Evolutionary conservation across 164 flowering plant species (phyloP), one percentile per base, ranked within the genome.

Genomic region (Aristolochia fimbriata): DNA sequence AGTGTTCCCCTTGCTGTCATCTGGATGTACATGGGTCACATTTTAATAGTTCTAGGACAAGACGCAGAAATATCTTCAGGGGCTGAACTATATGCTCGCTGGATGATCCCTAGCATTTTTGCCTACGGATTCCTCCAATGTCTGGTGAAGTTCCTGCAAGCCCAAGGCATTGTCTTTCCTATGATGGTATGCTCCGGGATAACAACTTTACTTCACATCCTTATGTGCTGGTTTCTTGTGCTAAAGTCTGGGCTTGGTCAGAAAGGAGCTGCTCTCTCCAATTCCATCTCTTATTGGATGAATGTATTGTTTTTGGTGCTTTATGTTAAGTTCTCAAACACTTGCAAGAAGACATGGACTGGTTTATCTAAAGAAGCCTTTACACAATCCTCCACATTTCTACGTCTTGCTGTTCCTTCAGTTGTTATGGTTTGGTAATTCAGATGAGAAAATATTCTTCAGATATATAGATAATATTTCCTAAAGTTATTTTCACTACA

Each of bases 61-160:
- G 61, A 70, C 23, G 49, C 66, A 16, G 67, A 70, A 19, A 62
- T 70, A 52, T 58, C 73, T 9, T 27, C 30, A 22, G 73, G 49
- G 62, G 73, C 73, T 13, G 70, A 59, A 33, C 13, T 50, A 15
- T 70, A 51, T 27, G 62, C 61, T 47, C 63, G 63, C 12, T 70
- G 60, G 65, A 66, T 70, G 73, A 66, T 70, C 59, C 73, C 73
- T 16, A 62, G 70, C 51, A 33, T 70, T 52, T 70, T 70, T 55
- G 70, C 66, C 15, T 66, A 62, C 49, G 63, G 66, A 3, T 43
- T 62, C 22, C 66, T 70, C 27, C 73, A 70, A 22, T 70, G 69
- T 21, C 31, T 24, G 19, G 54, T 57, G 25, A 61, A 58, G 53
- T 65, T 70, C 53, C 47, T 70, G 15, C 69, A 70, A 30, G 48